These are phyloP conservation scores for Trichophyton simii DNA, from an alignment of 2,329 filamentous ascomycete genomes.

Conservation along the genomic window DNA sequence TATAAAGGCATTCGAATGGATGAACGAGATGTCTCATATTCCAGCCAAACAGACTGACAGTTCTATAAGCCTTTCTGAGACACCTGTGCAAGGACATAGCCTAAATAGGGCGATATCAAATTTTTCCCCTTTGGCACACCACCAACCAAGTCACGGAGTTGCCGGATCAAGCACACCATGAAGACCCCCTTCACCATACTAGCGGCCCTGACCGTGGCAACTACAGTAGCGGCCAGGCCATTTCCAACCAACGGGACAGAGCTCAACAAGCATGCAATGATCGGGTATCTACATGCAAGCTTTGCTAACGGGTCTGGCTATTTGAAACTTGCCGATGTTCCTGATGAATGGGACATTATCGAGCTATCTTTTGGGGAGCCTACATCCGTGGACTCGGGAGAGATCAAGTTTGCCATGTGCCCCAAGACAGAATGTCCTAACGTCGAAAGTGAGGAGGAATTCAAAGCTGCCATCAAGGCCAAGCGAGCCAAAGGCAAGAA, in stretches of 20 bases:
- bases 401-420: constrained; percentile 3
- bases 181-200: not conserved
- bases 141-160: not conserved
- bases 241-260: not conserved
- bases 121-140: not conserved
- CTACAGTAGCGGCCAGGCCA: not conserved
- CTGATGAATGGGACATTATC: constrained; percentile 6
- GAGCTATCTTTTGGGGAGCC: constrained; percentile 6
- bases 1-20: not conserved
- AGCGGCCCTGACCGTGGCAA: not conserved
- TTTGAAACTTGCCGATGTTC: constrained; percentile 2
- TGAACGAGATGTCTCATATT: not conserved
- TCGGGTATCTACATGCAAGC: constrained; percentile 7
- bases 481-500: constrained; percentile 7
- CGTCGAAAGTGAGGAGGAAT: constrained; percentile 7
- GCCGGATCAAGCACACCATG: not conserved
- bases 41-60: not conserved
- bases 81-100: not conserved
- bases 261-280: constrained; percentile 2
- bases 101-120: not conserved
- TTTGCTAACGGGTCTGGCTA: constrained; percentile 8
- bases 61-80: not conserved
- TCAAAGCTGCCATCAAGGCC: constrained; percentile 4
- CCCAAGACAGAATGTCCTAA: constrained; percentile 5
- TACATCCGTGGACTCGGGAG: constrained; percentile 6